Evolutionary conservation across 305 asterid species (phyloP), one percentile per base, ranked within the genome.

Genomic region (Fraxinus angustifolia): DNA sequence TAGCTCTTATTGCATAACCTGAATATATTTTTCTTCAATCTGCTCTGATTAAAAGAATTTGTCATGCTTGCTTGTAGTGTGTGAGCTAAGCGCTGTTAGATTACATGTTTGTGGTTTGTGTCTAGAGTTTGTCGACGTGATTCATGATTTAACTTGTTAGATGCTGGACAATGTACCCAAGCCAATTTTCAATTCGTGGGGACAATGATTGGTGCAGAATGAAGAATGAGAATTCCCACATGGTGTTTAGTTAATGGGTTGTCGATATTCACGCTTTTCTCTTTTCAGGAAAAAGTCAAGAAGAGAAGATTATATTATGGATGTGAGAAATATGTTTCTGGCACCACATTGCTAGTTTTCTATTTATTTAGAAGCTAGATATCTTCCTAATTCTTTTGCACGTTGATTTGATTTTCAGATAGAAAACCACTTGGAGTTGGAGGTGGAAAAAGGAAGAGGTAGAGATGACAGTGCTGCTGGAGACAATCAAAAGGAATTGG

Each of bases 401-500:
- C 35, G 38, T 19, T 38, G 30, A 16, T 72, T 78, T 26, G 28
- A 65, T 19, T 79, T 78, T 40, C 89, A 88, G 92, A 91, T 82
- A 85, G 93, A 86, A 91, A 84, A 77, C 95, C 92, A 31, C 93
- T 92, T 62, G 92, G 93, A 28, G 90, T 87, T 50, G 92, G 93
- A 50, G 90, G 93, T 40, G 95, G 95, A 79, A 90, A 90, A 91
- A 78, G 95, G 92, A 84, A 84, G 91, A 86, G 95, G 91, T 78
- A 86, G 91, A 77, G 88, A 89, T 81, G 91, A 88, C 34, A 79
- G 80, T 81, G 78, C 80, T 79, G 86, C 83, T 84, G 91, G 91
- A 85, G 91, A 83, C 88, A 82, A 72, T 81, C 82, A 50, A 87
- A 76, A 74, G 86, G 87, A 56, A 81, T 82, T 78, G 91, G 91